These are phyloP conservation scores for Aspergillus kassunensis DNA, from an alignment of 495 filamentous ascomycete genomes.

Conservation along the genomic window DNA sequence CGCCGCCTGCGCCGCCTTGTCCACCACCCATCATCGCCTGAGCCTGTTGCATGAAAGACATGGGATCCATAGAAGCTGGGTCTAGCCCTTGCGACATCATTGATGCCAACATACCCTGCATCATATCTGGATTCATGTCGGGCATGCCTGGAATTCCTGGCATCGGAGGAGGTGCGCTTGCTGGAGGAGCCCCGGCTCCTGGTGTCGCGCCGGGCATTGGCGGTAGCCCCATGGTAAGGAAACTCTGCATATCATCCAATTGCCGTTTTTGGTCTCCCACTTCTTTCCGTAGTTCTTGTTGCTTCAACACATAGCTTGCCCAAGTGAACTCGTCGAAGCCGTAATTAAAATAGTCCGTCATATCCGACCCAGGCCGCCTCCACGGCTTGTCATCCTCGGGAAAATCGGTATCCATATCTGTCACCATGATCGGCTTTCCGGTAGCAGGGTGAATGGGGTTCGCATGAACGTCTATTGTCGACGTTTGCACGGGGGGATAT, in stretches of 20 bases:
- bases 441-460: constrained; percentile 70
- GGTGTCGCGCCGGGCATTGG: constrained; percentile 61
- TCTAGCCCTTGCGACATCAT: constrained; percentile 85
- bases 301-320: constrained; percentile 90
- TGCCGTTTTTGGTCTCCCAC: constrained; percentile 76
- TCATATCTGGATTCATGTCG: constrained; percentile 66
- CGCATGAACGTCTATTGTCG: constrained; percentile 78
- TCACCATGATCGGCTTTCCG: constrained; percentile 68
- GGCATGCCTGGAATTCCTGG: constrained; percentile 66
- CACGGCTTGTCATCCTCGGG: constrained; percentile 82
- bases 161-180: constrained; percentile 49
- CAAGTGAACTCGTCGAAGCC: constrained; percentile 99
- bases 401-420: constrained; percentile 77
- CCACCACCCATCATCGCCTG: constrained; percentile 49
- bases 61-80: constrained; percentile 70
- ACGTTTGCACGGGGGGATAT: constrained; percentile 65
- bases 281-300: constrained; percentile 70
- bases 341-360: constrained; percentile 98
- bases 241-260: constrained; percentile 83
- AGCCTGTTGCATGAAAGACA: constrained; percentile 51
- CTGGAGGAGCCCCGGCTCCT: constrained; percentile 33
- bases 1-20: constrained; percentile 37
- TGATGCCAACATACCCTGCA: constrained; percentile 76
- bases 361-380: constrained; percentile 91
- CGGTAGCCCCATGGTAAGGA: constrained; percentile 71